Percentiles rank a stretch among this genome's conserved stretches.
Conservation (phyloP, 2,329 filamentous ascomycete genomes). For the Aspergillus spinulosporus region DNA sequence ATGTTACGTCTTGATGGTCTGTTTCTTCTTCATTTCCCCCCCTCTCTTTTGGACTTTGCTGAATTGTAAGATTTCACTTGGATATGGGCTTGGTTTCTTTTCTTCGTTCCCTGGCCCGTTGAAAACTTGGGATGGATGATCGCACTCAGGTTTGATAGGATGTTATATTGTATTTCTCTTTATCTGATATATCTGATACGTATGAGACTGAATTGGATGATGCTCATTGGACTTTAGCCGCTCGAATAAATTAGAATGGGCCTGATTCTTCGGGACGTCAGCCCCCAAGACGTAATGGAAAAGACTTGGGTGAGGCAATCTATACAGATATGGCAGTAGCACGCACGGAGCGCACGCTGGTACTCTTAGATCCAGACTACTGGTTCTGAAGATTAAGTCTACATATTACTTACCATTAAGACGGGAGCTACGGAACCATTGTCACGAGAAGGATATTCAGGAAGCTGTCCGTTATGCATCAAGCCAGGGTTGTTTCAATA, state of each 20-base stretch:
- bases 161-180: conserved; percentile 2
- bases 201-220: conserved; percentile 7
- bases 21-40: conserved; percentile 11
- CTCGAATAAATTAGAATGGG: not conserved
- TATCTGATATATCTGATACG: not conserved
- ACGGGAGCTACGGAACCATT: too few species aligned
- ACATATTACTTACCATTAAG: not conserved
- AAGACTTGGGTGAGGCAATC: too few species aligned
- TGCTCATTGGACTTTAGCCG: not conserved
- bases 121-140: conserved; percentile 5
- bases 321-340: too few species aligned
- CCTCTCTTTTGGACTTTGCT: not conserved
- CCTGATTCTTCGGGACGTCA: not conserved
- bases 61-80: conserved; percentile 36
- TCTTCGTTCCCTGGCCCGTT: conserved; percentile 9
- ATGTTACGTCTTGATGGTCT: conserved; percentile 44
- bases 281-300: not conserved
- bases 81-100: conserved; percentile 23
- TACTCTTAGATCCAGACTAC: too few species aligned
- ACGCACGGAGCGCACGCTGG: too few species aligned
- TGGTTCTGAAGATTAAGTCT: not conserved
- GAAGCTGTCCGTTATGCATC: not conserved
- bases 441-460: not conserved
- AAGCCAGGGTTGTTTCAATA: not conserved
- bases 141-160: conserved; percentile 8